phyloP scores from a whole-genome alignment of 345 rosid species.

The Sapria himalayana region DNA sequence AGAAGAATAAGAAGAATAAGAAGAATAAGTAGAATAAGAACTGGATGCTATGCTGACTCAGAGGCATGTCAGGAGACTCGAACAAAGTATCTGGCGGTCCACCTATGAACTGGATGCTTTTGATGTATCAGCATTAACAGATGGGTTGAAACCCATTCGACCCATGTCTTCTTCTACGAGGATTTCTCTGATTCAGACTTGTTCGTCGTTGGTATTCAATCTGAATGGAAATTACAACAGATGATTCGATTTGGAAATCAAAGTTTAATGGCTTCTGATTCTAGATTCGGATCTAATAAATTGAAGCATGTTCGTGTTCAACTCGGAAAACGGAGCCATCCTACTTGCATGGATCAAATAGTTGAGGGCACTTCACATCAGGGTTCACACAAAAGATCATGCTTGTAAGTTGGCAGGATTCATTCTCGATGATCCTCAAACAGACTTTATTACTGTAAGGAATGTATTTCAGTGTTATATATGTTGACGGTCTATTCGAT shows the following conservation, averaged over 20 bases:
- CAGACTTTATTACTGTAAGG: constrained; percentile 58
- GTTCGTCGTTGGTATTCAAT: constrained; percentile 69
- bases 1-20: too few relatives aligned
- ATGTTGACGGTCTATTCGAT: too few relatives aligned
- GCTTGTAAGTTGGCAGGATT: constrained; percentile 85
- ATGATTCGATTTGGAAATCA: constrained; percentile 83
- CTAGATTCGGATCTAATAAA: constrained; percentile 80
- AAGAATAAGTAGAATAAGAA: too few relatives aligned
- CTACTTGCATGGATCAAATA: constrained; percentile 95
- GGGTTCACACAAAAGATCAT: constrained; percentile 68
- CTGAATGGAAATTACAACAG: constrained; percentile 98
- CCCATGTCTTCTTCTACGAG: constrained; percentile 48
- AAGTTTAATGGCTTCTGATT: constrained; percentile 71
- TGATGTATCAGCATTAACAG: constrained; percentile 46
- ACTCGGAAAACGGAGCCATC: constrained; percentile 81
- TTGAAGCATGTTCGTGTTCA: constrained; percentile 69
- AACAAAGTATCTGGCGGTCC: constrained; percentile 77
- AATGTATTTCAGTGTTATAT: constrained; percentile 89
- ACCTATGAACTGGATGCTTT: constrained; percentile 56
- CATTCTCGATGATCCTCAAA: constrained; percentile 74
- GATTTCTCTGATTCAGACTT: constrained; percentile 59
- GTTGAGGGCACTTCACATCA: constrained; percentile 86
- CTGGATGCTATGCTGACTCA: constrained; percentile 85
- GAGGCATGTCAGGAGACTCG: constrained; percentile 78
- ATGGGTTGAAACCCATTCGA: constrained; percentile 90